A percentile compares a stretch with the other conserved stretches of the same genome.
Evolutionary conservation across 208 protist species (phyloP).

Genomic region (Acanthamoeba triangularis): DNA sequence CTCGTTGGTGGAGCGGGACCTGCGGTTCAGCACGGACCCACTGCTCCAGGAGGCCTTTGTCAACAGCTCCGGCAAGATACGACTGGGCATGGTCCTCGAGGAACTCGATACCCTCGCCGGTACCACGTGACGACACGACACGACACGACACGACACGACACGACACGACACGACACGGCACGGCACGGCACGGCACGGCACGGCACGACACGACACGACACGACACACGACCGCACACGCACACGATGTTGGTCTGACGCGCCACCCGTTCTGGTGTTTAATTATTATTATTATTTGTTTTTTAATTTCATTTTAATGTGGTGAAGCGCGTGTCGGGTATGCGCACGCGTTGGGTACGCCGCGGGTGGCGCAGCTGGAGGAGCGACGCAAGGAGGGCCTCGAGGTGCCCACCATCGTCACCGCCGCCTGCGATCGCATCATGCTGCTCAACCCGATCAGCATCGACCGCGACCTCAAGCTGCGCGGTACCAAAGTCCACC

Average conservation of each 20-base stretch:
- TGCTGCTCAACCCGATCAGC: constrained; percentile 61
- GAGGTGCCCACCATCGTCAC: constrained; percentile 72
- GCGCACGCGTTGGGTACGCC: constrained; percentile 18
- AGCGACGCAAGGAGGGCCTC: neutral
- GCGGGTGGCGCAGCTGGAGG: neutral
- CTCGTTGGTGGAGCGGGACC: constrained; percentile 39
- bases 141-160: too few species aligned
- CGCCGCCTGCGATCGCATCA: constrained; percentile 61
- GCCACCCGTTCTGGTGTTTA: too few species aligned
- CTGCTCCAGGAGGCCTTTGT: constrained; percentile 28
- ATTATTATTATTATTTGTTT: too few species aligned
- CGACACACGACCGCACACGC: neutral
- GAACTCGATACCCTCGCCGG: constrained; percentile 68
- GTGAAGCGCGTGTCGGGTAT: constrained; percentile 9
- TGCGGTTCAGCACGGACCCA: constrained; percentile 41
- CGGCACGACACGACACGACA: too few species aligned
- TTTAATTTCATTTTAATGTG: too few species aligned
- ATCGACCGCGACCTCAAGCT: constrained; percentile 67
- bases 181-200: too few species aligned
- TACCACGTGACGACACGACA: neutral
- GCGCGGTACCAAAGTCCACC: neutral
- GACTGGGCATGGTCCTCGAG: constrained; percentile 52
- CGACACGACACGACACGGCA: too few species aligned
- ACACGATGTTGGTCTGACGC: too few species aligned
- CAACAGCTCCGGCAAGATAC: constrained; percentile 73